Evolutionary conservation across 2,329 filamentous ascomycete genomes (phyloP), one percentile per base, ranked within the genome.

Genomic region (Magnaporthiopsis incrustans): DNA sequence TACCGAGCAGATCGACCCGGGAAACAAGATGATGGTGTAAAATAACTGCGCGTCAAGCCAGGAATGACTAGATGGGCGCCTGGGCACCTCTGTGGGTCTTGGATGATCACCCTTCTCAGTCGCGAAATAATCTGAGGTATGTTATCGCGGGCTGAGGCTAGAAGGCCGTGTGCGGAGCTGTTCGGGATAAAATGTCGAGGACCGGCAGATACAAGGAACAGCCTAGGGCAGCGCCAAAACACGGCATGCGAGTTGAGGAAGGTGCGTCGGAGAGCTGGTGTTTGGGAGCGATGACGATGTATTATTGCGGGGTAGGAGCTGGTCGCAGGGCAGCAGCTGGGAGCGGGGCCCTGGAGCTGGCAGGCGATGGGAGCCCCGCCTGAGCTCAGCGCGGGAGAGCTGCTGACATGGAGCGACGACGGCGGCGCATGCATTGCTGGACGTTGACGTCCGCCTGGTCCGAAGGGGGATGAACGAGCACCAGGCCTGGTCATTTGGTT

Each of bases 221-320:
- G 44, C 4, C 18, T n/a, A 53, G 44, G 4, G 30, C 30, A 30
- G 30, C 44, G n/a, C 44, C 18, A 22, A 25, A 25, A 3, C 18
- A 25, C 18, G 15, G 15, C 30, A 30, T 35, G 44, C 22, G n/a
- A 53, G 18, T n/a, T 10, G 44, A 53, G 22, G 44, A 53, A 53
- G 44, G 22, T 53, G 10, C 44, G 44, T 4, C 8, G 6, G 44
- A 22, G 44, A 53, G 22, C 44, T 53, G 38, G 15, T 18, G 15
- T 8, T n/a, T 7, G 59, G 27, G 59, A 25, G 35, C 27, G 33
- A 18, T 26, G 59, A 60, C 35, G 59, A 60, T 60, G 59, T 60
- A 38, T 60, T 60, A 38, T 60, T 60, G 59, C 59, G 59, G 59
- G 59, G 59, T 60, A 60, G 44, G 5, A 5, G 44, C n/a, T 18